These are phyloP conservation scores for Boehmeria nivea DNA, from an alignment of 306 rosid genomes.

Conservation along the genomic window DNA sequence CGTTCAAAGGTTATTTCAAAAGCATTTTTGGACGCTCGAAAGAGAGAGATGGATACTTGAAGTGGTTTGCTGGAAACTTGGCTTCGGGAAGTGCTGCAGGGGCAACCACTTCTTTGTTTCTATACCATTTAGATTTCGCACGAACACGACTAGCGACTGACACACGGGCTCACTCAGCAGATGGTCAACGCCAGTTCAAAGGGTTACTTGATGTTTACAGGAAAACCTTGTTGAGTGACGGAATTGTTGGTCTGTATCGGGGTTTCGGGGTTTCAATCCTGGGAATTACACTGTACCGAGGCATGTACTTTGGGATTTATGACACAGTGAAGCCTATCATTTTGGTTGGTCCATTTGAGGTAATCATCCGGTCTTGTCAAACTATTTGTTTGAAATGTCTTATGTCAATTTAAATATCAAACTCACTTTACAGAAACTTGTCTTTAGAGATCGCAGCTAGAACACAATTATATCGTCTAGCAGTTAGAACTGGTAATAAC, in stretches of 20 bases:
- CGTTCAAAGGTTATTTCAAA: constrained; percentile 98
- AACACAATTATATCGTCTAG: too few relatives aligned
- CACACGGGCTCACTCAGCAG: constrained; percentile 33
- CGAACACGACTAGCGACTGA: constrained; percentile 90
- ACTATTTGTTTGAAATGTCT: background rate
- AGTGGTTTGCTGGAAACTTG: constrained; percentile 93
- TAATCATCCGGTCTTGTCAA: constrained; percentile 27
- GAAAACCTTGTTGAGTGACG: constrained; percentile 79
- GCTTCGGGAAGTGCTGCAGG: constrained; percentile 99
- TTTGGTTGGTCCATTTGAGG: constrained; percentile 85
- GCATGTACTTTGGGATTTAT: constrained; percentile 94
- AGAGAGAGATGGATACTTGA: constrained; percentile 86
- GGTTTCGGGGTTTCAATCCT: constrained; percentile 85
- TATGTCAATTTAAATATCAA: background rate
- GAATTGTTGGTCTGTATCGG: constrained; percentile 75
- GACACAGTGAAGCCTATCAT: constrained; percentile 87
- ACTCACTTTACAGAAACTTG: too few relatives aligned
- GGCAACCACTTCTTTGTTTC: constrained; percentile 74
- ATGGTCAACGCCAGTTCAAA: constrained; percentile 64
- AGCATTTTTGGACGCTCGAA: constrained; percentile 68
- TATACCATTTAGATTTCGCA: constrained; percentile 92
- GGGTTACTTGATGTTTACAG: constrained; percentile 75
- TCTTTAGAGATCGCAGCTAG: too few relatives aligned
- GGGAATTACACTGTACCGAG: constrained; percentile 88
- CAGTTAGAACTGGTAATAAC: too few relatives aligned